Conservation (phyloP, 2,329 filamentous ascomycete species). For the Plectosphaerella cucumerina region DNA sequence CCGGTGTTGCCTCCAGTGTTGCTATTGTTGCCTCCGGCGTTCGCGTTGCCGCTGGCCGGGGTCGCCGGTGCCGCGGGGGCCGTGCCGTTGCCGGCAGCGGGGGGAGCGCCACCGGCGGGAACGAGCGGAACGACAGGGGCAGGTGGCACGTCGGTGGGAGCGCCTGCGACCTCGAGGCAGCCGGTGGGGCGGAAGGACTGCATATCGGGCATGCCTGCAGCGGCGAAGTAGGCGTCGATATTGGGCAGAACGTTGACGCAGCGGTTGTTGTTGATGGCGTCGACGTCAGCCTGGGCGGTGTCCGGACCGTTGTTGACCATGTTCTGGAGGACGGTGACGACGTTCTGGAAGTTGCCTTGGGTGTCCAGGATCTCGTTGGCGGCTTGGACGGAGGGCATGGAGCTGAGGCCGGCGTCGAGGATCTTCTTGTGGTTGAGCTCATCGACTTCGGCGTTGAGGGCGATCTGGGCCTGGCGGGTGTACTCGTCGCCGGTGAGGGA, state of each 20-base stretch:
- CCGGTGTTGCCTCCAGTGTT: no score
- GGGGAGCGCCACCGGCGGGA: no score
- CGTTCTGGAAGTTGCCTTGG: conserved; percentile 15
- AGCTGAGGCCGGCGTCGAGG: conserved; percentile 11
- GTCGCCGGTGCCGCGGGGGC: background rate
- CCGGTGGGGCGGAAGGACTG: conserved; percentile 12
- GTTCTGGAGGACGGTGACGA: conserved; percentile 14
- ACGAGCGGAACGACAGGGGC: conserved; percentile 3
- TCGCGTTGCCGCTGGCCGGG: background rate
- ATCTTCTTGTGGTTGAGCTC: conserved; percentile 18
- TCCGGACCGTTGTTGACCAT: conserved; percentile 16
- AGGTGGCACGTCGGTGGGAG: background rate
- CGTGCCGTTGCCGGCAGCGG: background rate
- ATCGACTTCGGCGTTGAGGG: conserved; percentile 16
- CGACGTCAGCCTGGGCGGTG: conserved; percentile 14
- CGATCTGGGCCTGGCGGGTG: conserved; percentile 15
- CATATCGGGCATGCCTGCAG: conserved; percentile 11
- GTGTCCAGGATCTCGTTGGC: conserved; percentile 14
- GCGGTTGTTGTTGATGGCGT: conserved; percentile 16
- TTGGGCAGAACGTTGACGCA: conserved; percentile 17
- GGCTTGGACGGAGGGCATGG: conserved; percentile 7
- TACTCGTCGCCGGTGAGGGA: conserved; percentile 14
- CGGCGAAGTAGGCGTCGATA: conserved; percentile 17
- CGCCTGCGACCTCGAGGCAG: conserved; percentile 12
- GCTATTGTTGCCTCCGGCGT: background rate